Conservation (phyloP, 164 flowering plant genomes). For the Magnolia kwangsiensis region DNA sequence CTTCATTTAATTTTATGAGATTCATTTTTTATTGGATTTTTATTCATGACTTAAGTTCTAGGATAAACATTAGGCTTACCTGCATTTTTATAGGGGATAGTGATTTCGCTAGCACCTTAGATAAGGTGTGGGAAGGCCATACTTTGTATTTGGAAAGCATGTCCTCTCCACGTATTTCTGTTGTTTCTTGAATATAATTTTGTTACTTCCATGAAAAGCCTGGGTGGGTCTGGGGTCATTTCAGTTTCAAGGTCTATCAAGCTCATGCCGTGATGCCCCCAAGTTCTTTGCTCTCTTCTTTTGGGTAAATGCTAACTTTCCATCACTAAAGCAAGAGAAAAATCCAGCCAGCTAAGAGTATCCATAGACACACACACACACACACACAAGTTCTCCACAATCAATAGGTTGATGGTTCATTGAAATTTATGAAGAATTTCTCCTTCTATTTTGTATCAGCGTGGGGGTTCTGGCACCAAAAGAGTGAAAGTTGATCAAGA, state of each 20-base stretch:
- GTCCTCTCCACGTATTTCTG: neutral
- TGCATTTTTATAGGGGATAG: neutral
- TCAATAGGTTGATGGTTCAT: no score
- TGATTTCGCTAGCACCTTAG: neutral
- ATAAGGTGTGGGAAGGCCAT: neutral
- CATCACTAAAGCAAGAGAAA: no score
- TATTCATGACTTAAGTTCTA: no score
- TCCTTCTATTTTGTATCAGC: constrained; percentile 32
- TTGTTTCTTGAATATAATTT: neutral
- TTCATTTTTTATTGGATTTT: no score
- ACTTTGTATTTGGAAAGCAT: neutral
- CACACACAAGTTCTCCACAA: no score
- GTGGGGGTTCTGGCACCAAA: constrained; percentile 58
- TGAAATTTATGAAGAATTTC: neutral
- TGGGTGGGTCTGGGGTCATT: no score
- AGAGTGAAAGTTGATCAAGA: constrained; percentile 67
- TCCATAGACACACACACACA: no score
- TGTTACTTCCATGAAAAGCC: neutral
- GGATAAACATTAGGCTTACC: no score
- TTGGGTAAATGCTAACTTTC: neutral
- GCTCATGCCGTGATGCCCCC: neutral
- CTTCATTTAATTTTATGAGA: no score
- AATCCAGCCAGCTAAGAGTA: no score
- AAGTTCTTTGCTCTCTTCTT: neutral
- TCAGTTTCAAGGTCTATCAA: neutral